These are phyloP conservation scores for Termitomyces sp. DNA, from an alignment of 768 basidiomycete genomes.

Conservation along the genomic window DNA sequence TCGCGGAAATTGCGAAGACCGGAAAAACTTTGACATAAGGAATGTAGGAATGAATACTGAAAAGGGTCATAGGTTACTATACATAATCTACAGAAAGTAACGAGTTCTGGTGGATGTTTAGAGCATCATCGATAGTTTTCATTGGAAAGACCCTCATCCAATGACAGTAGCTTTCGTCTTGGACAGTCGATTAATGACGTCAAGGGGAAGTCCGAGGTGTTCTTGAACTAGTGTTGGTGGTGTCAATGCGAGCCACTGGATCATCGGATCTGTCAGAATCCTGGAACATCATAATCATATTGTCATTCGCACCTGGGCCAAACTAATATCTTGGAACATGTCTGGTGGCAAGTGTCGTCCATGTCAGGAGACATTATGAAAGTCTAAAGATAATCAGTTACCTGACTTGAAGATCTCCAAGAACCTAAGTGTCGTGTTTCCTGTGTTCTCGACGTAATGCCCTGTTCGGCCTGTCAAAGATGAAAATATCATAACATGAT, in stretches of 20 bases:
- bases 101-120: background rate
- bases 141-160: conserved; percentile 9
- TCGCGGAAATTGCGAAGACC: background rate
- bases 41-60: background rate
- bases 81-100: background rate
- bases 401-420: conserved; percentile 43
- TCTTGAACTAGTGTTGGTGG: conserved; percentile 14
- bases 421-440: conserved; percentile 41
- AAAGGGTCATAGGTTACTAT: background rate
- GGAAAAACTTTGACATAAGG: background rate
- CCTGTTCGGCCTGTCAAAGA: conserved; percentile 20
- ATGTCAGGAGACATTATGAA: background rate
- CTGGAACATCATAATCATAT: background rate
- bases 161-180: conserved; percentile 36
- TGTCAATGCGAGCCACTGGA: conserved; percentile 19
- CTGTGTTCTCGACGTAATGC: conserved; percentile 51
- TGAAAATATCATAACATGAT: background rate
- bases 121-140: background rate
- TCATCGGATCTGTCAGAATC: background rate
- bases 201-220: conserved; percentile 8
- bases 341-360: conserved; percentile 10
- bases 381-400: conserved; percentile 5
- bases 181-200: conserved; percentile 23
- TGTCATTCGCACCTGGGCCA: conserved; percentile 33
- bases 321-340: conserved; percentile 31